Base-by-base conservation (phyloP, 2,329 filamentous ascomycete species). In the Neopestalotiopsis sp. region DNA sequence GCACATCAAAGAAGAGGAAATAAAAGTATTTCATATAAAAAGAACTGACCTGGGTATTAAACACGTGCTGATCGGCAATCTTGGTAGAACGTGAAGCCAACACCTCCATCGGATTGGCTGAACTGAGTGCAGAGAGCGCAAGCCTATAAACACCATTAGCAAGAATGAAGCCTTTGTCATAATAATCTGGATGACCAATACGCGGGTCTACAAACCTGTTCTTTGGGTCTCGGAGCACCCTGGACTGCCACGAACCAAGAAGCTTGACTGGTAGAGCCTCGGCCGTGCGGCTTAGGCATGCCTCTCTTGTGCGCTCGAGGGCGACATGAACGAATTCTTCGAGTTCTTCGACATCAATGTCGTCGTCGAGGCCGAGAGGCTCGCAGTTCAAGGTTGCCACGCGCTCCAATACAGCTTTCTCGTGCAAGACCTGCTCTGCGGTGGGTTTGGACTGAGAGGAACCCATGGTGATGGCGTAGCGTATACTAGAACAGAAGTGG, bases 1-100 rank as follows among this genome's bases (percentile, higher is more conserved):
- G 24, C 24, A 24, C 2, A 24, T 24, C 24, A 24, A 24, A 24
- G 24, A 24, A 24, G 24, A 24, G 24, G 24, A 24, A 24, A 24
- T 24, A 24, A 24, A 24, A 24, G 24, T 24, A 24, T 2, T 24
- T 24, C 3, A 24, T 24, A 2, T 24, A 52, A 9, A 7, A 5
- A 17, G 4, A 3, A 52, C 45, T n/a, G 6, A 52, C 45, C 78
- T 90, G 90, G 78, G 94, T 82, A 77, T 95, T 97, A 89, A 94
- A 97, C 71, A 92, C 87, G 68, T 97, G 94, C 67, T 89, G 91
- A 77, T 96, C 92, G 56, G 86, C 81, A 69, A 94, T 88, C 67
- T 88, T 82, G 34, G 91, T 84, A 0, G 88, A 81, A 9, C 88
- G 88, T 56, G 90, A 91, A 67, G 87, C 86, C 58, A 97, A 86